These are phyloP conservation scores for Sporobolomyces phaffii DNA, from an alignment of 768 basidiomycete genomes.

Conservation along the genomic window DNA sequence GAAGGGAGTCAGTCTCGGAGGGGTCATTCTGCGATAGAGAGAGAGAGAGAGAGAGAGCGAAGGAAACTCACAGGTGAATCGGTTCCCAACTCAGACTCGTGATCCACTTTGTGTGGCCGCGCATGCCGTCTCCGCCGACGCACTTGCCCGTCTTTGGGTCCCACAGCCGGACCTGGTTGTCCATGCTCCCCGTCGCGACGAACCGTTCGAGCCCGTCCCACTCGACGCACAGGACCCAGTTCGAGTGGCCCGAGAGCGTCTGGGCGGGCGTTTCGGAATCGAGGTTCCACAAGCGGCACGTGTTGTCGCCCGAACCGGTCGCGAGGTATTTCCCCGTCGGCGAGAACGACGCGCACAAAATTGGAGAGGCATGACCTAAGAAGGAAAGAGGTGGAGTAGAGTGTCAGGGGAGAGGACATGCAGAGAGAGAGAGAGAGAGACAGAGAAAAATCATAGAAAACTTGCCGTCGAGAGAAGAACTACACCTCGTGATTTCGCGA, in stretches of 20 bases:
- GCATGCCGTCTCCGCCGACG: conserved; percentile 78
- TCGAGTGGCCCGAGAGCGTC: conserved; percentile 77
- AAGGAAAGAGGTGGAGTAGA: no score
- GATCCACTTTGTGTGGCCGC: conserved; percentile 94
- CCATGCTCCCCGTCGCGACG: conserved; percentile 88
- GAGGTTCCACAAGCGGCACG: conserved; percentile 88
- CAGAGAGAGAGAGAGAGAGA: neutral
- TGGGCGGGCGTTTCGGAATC: conserved; percentile 86
- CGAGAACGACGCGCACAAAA: conserved; percentile 90
- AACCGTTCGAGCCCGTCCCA: conserved; percentile 91
- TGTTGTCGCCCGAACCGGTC: conserved; percentile 91
- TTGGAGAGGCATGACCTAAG: conserved; percentile 81
- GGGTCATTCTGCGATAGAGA: conserved; percentile 12
- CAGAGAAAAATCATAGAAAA: no score
- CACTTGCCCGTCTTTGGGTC: conserved; percentile 80
- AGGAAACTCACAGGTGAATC: conserved; percentile 84
- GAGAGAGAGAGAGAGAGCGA: neutral
- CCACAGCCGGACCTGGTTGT: conserved; percentile 88
- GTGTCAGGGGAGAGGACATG: neutral
- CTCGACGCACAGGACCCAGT: conserved; percentile 95
- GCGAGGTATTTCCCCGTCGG: conserved; percentile 86
- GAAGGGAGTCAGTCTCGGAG: no score
- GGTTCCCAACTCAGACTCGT: conserved; percentile 95
- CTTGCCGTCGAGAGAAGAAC: conserved; percentile 46
- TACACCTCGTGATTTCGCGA: conserved; percentile 86